Base-by-base conservation (phyloP, 441 rosid genomes). In the Manihot esculenta region DNA sequence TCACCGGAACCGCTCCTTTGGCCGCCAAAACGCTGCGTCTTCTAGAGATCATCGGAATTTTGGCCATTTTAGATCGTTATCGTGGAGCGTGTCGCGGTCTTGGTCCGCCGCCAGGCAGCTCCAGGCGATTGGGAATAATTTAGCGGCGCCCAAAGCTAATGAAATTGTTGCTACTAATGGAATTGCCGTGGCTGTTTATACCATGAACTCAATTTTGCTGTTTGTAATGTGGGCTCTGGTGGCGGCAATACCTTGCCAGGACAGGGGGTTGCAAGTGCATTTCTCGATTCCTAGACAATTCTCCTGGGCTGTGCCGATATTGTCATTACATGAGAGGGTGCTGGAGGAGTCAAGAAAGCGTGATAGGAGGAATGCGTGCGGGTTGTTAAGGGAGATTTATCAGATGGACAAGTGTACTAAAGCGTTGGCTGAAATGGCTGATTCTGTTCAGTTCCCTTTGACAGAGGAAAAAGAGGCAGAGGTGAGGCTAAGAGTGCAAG, bases 81-180 rank as follows among this genome's bases (percentile, higher is more conserved):
- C 96, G 0, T 92, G 97, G 97, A 89, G 95, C 51, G 97, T 94
- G 33, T 94, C 97, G 11, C 82, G 92, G 79, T 86, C 97, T 0
- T 94, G 97, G 97, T 94, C 97, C 0, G 97, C 97, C 1, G 92
- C 95, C 2, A 83, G 82, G 82, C 97, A 94, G 76, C 79, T 94
- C 26, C 97, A 86, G 85, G 91, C 95, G 0, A 88, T 94, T 27
- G 95, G 91, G 66, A 88, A 82, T 44, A 90, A 88, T 64, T 24
- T 94, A 72, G 68, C 65, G 13, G 79, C 88, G 0, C 99, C 97
- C 0, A 78, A 77, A 65, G 87, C 79, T 20, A 82, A 74, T 49
- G 97, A 94, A 11, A 56, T 88, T 0, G 68, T 72, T 23, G 85
- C 92, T 17, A 79, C 88, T 1, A 76, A 76, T 59, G 97, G 97